Evolutionary conservation across 208 protist species (phyloP), one percentile per base, ranked within the genome.

Genomic region (Trypanosoma melophagium): DNA sequence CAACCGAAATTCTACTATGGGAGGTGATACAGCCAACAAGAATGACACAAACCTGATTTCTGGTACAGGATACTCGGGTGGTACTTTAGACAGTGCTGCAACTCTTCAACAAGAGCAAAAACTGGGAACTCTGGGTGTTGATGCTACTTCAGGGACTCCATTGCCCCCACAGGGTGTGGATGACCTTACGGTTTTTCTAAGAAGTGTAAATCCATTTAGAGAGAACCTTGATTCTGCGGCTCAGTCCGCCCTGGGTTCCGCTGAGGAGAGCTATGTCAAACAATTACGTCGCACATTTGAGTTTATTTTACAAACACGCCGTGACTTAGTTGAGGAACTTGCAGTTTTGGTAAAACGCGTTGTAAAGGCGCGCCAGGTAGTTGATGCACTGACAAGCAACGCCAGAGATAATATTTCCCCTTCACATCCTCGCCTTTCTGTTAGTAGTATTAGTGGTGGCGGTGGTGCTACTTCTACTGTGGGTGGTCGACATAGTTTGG

Each of bases 291-390:
- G 66, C 5, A 76, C 87, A 35, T 92, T 94, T 66, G 89, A 94
- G 69, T 94, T 94, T 60, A 91, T 94, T 64, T 74, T 94, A 44
- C 79, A 81, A 52, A 94, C 89, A 50, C 80, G 89, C 3, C 74
- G 79, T 2, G 61, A 77, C 19, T 75, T 94, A 0, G 85, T 87
- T n/a, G 83, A 92, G 59, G 76, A 81, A 54, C 60, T 94, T 4
- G 80, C 66, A 38, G 17, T 88, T 52, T 74, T 94, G 52, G 58
- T 81, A 12, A 79, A 80, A 65, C 74, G 85, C 5, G 83, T 78
- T 14, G 57, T 75, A 9, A 90, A 81, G 62, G 85, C 81, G 28
- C 74, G 73, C 21, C 84, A 91, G 71, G 83, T 90, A 41, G 70
- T 90, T 19, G 85, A 90, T 17, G 83, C 83, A 12, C 74, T 94